phyloP scores from a whole-genome alignment of 768 basidiomycete genomes.

The Albatrellus ellisii region DNA sequence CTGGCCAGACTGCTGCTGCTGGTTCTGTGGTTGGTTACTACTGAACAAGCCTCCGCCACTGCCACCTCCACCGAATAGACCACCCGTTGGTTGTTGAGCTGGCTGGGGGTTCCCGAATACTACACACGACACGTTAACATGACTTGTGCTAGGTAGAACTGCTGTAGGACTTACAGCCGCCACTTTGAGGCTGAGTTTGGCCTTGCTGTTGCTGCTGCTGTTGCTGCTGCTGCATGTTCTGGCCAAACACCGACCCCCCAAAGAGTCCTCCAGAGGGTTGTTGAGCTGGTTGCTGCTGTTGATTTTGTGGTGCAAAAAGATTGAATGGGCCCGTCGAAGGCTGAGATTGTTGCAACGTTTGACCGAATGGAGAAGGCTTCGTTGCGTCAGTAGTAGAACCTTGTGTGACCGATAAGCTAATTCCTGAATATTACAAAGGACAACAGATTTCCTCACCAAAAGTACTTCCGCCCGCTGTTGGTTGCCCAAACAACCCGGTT shows the following conservation, averaged over 20 bases:
- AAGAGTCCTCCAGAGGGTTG: conserved; percentile 14
- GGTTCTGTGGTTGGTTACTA: conserved; percentile 6
- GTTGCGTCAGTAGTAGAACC: too few species aligned
- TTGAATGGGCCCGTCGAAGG: conserved; percentile 9
- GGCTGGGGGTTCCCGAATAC: not conserved
- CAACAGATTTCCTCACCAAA: too few species aligned
- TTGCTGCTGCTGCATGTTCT: conserved; percentile 23
- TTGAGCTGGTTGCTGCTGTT: conserved; percentile 12
- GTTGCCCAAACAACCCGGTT: conserved; percentile 15
- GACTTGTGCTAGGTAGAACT: conserved; percentile 5
- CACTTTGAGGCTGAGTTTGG: conserved; percentile 15
- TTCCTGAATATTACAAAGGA: too few species aligned
- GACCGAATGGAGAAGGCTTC: too few species aligned
- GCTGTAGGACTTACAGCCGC: not conserved
- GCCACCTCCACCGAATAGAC: conserved; percentile 2
- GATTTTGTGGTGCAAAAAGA: conserved; percentile 19
- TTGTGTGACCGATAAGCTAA: too few species aligned
- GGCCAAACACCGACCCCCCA: conserved; percentile 4
- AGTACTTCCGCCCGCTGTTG: too few species aligned
- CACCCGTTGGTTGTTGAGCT: not conserved
- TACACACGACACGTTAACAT: not conserved
- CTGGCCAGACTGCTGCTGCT: conserved; percentile 9
- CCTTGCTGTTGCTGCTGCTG: conserved; percentile 22
- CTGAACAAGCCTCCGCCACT: conserved; percentile 10
- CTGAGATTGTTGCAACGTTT: conserved; percentile 10